Percentiles rank a stretch among this genome's conserved stretches.
phyloP scores from a whole-genome alignment of 139 green algal species.

The Yamagishiella unicocca region DNA sequence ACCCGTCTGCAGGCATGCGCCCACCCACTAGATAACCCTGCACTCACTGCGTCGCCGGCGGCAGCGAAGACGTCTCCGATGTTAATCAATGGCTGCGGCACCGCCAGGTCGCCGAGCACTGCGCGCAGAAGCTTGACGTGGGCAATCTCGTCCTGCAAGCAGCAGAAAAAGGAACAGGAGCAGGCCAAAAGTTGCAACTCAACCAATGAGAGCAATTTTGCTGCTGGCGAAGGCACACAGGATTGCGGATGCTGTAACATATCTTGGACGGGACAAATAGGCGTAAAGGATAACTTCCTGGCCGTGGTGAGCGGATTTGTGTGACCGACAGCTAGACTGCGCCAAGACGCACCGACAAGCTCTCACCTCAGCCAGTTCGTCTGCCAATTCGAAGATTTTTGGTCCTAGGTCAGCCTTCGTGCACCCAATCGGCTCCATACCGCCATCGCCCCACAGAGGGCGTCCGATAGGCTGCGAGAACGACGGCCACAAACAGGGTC shows the following conservation, averaged over 20 bases:
- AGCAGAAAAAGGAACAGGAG: neutral
- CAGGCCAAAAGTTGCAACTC: neutral
- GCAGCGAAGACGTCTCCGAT: conserved; percentile 56
- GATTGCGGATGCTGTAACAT: too few relatives aligned
- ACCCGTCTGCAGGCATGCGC: neutral
- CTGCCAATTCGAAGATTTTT: neutral
- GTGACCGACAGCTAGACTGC: too few relatives aligned
- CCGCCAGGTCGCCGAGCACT: conserved; percentile 29
- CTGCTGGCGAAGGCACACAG: too few relatives aligned
- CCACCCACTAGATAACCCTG: too few relatives aligned
- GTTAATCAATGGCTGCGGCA: conserved; percentile 40
- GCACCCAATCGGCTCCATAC: neutral
- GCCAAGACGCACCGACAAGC: too few relatives aligned
- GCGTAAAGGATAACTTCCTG: too few relatives aligned
- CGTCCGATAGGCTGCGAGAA: neutral
- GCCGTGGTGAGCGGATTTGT: too few relatives aligned
- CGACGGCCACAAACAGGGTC: too few relatives aligned
- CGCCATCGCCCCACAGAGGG: neutral
- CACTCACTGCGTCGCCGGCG: conserved; percentile 56
- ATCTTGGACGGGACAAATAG: too few relatives aligned
- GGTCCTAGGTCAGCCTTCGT: neutral
- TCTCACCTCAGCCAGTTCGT: conserved; percentile 18
- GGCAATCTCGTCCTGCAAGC: conserved; percentile 58
- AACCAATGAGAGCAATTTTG: too few relatives aligned
- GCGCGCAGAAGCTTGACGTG: conserved; percentile 60